Conservation (phyloP, 2,329 filamentous ascomycete genomes). For the Nemania sp. region DNA sequence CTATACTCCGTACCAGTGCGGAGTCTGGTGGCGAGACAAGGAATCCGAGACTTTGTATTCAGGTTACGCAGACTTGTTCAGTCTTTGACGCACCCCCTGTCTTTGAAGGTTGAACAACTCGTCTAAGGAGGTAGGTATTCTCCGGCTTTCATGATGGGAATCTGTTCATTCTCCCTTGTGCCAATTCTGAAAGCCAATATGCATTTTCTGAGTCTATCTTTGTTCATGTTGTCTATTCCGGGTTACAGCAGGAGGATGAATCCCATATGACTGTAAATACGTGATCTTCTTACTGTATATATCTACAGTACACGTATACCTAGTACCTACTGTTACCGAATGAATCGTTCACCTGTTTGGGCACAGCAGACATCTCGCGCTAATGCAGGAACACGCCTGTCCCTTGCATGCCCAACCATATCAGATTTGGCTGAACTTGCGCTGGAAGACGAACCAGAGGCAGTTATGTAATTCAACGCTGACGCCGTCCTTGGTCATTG, state of each 20-base stretch:
- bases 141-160: background rate
- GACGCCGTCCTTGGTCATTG: background rate
- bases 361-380: slow-evolving; percentile 23
- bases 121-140: no score
- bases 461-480: no score
- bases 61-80: no score
- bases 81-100: no score
- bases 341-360: background rate
- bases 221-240: no score
- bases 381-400: slow-evolving; percentile 40
- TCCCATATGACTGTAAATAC: no score
- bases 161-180: background rate
- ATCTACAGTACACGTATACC: background rate
- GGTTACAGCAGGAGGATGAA: no score
- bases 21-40: no score
- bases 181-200: background rate
- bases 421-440: background rate
- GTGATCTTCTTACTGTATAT: background rate
- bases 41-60: no score
- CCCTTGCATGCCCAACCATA: slow-evolving; percentile 20
- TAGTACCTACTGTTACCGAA: background rate
- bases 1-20: background rate
- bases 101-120: no score
- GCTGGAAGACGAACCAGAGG: background rate
- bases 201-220: no score